Evolutionary conservation across 2,329 filamentous ascomycete species (phyloP).

Genomic region (Claviceps citrina): DNA sequence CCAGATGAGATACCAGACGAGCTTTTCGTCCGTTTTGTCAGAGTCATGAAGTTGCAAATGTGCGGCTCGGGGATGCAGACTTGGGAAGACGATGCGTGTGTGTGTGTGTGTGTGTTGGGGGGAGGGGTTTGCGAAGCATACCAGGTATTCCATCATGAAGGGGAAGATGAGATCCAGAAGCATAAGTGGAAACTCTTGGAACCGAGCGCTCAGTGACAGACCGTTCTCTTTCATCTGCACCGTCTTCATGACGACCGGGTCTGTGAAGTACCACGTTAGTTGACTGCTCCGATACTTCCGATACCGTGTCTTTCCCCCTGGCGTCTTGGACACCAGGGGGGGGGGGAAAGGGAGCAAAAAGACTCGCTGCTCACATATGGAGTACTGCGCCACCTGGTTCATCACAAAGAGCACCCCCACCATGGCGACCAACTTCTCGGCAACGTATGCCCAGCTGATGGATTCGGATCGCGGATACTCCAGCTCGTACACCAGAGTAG

Average conservation of each 20-base stretch:
- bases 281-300: no score
- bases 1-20: slow-evolving; percentile 74
- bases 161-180: slow-evolving; percentile 63
- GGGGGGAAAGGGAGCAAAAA: neutral
- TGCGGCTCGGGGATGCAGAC: no score
- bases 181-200: slow-evolving; percentile 57
- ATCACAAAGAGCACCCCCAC: slow-evolving; percentile 63
- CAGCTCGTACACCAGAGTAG: slow-evolving; percentile 65
- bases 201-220: slow-evolving; percentile 43
- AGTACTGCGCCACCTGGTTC: slow-evolving; percentile 63
- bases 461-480: slow-evolving; percentile 55
- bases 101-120: no score
- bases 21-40: slow-evolving; percentile 8
- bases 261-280: slow-evolving; percentile 12
- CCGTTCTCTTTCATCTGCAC: slow-evolving; percentile 52
- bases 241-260: slow-evolving; percentile 55
- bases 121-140: slow-evolving; percentile 14
- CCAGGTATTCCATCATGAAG: slow-evolving; percentile 62
- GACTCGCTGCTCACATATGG: slow-evolving; percentile 39
- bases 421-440: slow-evolving; percentile 54
- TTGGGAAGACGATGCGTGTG: no score
- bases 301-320: no score
- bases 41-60: no score
- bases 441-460: slow-evolving; percentile 61
- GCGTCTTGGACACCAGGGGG: no score